Evolutionary conservation across 441 rosid genomes (phyloP).

Genomic region (Kokia cookei): DNA sequence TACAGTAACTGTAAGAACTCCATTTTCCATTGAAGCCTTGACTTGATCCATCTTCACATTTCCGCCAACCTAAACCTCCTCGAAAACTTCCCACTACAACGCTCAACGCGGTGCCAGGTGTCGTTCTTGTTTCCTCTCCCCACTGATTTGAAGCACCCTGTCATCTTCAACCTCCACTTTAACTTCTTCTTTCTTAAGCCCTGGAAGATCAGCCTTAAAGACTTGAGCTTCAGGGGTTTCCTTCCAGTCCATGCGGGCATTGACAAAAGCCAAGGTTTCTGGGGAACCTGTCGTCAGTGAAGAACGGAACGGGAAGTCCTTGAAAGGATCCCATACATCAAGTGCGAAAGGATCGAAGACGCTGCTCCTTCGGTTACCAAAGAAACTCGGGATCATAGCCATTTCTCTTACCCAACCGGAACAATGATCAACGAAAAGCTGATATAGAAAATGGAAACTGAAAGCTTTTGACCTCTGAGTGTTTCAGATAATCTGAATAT

Average conservation of each 20-base stretch:
- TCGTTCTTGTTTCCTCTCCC: conserved; percentile 10
- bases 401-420: background rate
- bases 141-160: conserved; percentile 9
- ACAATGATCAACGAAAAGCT: background rate
- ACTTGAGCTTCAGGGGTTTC: conserved; percentile 13
- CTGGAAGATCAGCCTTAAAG: conserved; percentile 13
- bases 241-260: conserved; percentile 12
- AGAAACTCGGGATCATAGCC: conserved; percentile 4
- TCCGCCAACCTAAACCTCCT: conserved; percentile 6
- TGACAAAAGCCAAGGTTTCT: conserved; percentile 12
- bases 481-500: background rate
- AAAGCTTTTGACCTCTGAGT: background rate
- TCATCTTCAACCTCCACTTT: conserved; percentile 8
- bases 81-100: background rate
- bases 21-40: conserved; percentile 3
- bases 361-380: background rate
- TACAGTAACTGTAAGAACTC: conserved; percentile 8
- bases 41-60: conserved; percentile 1
- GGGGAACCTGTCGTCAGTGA: background rate
- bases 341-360: conserved; percentile 24
- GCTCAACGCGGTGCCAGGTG: conserved; percentile 5
- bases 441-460: background rate
- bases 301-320: conserved; percentile 13
- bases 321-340: conserved; percentile 26
- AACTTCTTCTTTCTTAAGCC: conserved; percentile 7